These are phyloP conservation scores for Plasmodium inui DNA, from an alignment of 169 alveolate genomes.

Conservation along the genomic window DNA sequence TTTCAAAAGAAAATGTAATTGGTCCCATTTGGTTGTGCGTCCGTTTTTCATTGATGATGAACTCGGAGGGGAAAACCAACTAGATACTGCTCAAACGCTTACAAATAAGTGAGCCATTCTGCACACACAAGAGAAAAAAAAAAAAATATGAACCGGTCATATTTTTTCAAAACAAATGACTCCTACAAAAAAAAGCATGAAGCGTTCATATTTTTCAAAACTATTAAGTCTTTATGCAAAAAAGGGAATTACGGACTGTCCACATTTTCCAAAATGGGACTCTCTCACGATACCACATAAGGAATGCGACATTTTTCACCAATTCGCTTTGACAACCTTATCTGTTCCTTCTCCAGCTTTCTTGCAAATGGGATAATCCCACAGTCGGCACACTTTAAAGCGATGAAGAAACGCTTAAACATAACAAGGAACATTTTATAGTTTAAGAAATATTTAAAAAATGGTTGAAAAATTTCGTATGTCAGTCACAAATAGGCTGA, in stretches of 20 bases:
- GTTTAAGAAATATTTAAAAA: not conserved
- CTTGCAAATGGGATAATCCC: not conserved
- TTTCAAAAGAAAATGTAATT: not conserved
- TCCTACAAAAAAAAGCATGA: conserved; percentile 6
- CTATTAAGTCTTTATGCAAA: not conserved
- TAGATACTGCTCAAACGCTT: conserved; percentile 12
- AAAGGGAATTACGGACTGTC: not conserved
- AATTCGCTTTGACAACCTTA: not conserved
- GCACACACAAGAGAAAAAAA: not conserved
- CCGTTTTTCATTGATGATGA: not conserved
- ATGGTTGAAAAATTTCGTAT: not conserved
- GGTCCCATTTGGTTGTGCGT: not conserved
- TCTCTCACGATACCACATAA: not conserved
- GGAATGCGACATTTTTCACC: not conserved
- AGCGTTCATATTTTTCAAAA: conserved; percentile 23
- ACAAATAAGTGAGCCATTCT: not conserved
- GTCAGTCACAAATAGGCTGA: not conserved
- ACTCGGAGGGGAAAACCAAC: not conserved
- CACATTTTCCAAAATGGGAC: not conserved
- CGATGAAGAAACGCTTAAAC: not conserved
- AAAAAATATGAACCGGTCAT: not conserved
- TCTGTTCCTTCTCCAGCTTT: not conserved
- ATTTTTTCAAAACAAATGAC: not conserved
- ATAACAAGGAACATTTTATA: not conserved
- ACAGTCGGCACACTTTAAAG: not conserved